phyloP scores from a whole-genome alignment of 1,284 basidiomycete species.

The Ganoderma lucidum region DNA sequence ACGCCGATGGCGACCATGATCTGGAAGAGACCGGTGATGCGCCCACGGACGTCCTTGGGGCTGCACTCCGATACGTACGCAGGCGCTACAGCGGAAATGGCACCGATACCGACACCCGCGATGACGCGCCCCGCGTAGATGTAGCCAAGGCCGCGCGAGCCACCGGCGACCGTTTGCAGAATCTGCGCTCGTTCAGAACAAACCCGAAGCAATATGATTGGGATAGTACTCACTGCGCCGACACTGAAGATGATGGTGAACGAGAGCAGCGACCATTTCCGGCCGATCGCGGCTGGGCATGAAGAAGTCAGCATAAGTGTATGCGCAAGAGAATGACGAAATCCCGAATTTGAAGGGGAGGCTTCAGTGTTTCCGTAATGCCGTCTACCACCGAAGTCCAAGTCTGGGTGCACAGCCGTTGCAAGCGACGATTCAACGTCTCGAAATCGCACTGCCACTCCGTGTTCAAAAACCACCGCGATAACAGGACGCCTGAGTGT shows the following conservation, averaged over 20 bases:
- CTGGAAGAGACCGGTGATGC: conserved; percentile 82
- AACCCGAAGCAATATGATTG: conserved; percentile 16
- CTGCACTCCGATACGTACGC: conserved; percentile 83
- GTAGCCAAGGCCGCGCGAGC: conserved; percentile 61
- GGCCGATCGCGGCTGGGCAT: conserved; percentile 58
- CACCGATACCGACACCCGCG: conserved; percentile 74
- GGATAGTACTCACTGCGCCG: conserved; percentile 62
- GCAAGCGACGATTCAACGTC: background rate
- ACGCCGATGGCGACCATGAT: conserved; percentile 82
- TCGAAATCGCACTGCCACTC: background rate
- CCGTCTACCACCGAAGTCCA: no score
- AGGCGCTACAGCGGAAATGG: conserved; percentile 73
- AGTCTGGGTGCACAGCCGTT: background rate
- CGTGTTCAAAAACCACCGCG: background rate
- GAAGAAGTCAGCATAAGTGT: background rate
- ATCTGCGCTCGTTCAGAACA: conserved; percentile 41
- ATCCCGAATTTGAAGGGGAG: background rate
- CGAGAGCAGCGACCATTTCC: conserved; percentile 61
- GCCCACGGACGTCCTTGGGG: conserved; percentile 77
- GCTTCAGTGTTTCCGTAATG: background rate
- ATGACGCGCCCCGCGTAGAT: conserved; percentile 83
- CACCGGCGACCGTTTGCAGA: conserved; percentile 68
- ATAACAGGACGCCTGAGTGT: background rate
- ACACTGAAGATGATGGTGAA: conserved; percentile 70
- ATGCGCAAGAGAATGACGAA: background rate